Conservation (phyloP, 306 rosid species). For the Leucaena leucocephala region DNA sequence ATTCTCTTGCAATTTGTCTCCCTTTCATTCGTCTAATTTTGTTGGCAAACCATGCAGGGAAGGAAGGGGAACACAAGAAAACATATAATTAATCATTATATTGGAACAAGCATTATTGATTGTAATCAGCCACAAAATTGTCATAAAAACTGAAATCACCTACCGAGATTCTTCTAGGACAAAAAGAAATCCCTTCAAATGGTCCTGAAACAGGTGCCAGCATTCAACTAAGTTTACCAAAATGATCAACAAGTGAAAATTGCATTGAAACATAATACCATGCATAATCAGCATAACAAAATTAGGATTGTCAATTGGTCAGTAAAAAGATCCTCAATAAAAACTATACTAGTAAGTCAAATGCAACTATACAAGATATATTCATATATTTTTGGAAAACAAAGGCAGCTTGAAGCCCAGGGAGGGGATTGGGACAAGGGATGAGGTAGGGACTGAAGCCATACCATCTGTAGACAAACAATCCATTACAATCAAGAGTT, state of each 20-base stretch:
- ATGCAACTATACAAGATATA: constrained; percentile 8
- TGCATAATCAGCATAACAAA: constrained; percentile 12
- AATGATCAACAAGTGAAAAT: constrained; percentile 1
- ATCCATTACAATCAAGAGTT: neutral
- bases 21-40: constrained; percentile 61
- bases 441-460: neutral
- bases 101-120: constrained; percentile 12
- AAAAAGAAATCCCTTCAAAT: constrained; percentile 80
- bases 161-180: constrained; percentile 72
- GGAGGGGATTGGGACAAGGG: too few relatives aligned
- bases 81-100: constrained; percentile 1
- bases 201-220: constrained; percentile 62
- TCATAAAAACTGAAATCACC: constrained; percentile 35
- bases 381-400: neutral
- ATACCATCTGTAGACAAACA: neutral
- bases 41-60: constrained; percentile 42
- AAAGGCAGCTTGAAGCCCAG: neutral
- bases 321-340: neutral
- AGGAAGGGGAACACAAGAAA: neutral
- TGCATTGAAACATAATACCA: constrained; percentile 19
- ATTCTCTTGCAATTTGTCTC: constrained; percentile 63
- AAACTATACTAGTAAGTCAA: neutral
- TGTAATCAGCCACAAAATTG: constrained; percentile 24
- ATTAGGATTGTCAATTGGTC: neutral
- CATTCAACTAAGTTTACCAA: constrained; percentile 18